A percentile compares a stretch with the other conserved stretches of the same genome.
phyloP scores from a whole-genome alignment of 257 asterid species.

The Echium plantagineum region DNA sequence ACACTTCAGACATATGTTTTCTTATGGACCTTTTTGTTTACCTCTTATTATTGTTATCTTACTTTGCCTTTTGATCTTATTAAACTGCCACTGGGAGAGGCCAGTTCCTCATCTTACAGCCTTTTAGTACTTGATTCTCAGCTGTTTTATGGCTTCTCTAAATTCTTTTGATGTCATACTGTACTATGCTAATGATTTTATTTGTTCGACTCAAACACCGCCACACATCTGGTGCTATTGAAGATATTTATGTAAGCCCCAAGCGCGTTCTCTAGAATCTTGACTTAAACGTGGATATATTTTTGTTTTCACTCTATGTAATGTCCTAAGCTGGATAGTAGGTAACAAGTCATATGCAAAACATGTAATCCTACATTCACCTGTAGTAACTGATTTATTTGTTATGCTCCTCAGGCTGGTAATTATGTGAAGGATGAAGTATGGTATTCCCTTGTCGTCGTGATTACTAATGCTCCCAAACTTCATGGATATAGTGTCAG shows the following conservation, averaged over 20 bases:
- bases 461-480: slow-evolving; percentile 80
- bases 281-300: neutral
- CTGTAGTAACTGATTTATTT: slow-evolving; percentile 7
- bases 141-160: neutral
- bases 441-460: slow-evolving; percentile 87
- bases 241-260: neutral
- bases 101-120: too few species aligned
- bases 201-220: neutral
- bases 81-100: too few species aligned
- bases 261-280: neutral
- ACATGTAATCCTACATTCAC: slow-evolving; percentile 8
- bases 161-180: neutral
- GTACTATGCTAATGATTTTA: neutral
- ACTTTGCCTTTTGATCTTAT: neutral
- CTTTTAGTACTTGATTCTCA: neutral
- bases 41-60: neutral
- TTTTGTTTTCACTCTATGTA: neutral
- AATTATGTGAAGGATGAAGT: slow-evolving; percentile 87
- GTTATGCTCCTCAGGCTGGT: slow-evolving; percentile 61
- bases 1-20: neutral
- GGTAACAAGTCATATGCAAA: slow-evolving; percentile 4
- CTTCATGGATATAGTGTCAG: slow-evolving; percentile 91
- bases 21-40: neutral
- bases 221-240: neutral
- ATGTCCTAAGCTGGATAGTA: neutral